Percentiles rank a stretch among this genome's conserved stretches.
Evolutionary conservation across 768 basidiomycete genomes (phyloP).

Genomic region (Collybia nuda): DNA sequence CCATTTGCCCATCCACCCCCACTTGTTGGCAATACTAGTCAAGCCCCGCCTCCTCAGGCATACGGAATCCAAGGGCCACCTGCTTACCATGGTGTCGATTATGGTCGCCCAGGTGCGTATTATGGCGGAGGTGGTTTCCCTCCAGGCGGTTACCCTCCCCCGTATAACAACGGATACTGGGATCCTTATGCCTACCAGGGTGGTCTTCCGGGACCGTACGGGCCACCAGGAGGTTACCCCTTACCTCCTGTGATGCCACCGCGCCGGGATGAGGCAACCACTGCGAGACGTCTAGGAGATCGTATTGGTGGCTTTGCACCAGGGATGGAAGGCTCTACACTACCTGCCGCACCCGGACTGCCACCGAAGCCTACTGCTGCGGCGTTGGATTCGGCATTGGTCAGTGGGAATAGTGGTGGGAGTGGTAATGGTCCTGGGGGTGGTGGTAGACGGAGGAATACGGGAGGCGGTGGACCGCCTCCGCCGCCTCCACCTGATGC

Average conservation of each 20-base stretch:
- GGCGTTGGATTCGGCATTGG: constrained; percentile 50
- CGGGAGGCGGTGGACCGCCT: constrained; percentile 48
- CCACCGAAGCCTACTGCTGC: constrained; percentile 74
- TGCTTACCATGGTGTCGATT: constrained; percentile 38
- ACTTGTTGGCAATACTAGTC: constrained; percentile 59
- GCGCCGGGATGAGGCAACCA: constrained; percentile 59
- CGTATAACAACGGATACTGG: constrained; percentile 42
- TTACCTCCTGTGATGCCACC: constrained; percentile 37
- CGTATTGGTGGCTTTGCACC: constrained; percentile 78
- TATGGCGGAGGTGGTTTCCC: constrained; percentile 32
- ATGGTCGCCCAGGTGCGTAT: constrained; percentile 31
- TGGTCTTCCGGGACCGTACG: constrained; percentile 35
- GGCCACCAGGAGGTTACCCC: constrained; percentile 30
- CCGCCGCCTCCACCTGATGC: constrained; percentile 86
- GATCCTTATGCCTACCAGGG: constrained; percentile 41
- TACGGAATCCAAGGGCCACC: constrained; percentile 73
- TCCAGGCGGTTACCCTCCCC: constrained; percentile 44
- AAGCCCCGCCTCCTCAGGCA: constrained; percentile 80
- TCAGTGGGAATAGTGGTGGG: constrained; percentile 44
- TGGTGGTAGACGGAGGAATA: constrained; percentile 33
- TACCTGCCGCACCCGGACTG: constrained; percentile 70
- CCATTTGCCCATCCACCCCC: constrained; percentile 81
- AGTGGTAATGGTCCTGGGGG: constrained; percentile 37
- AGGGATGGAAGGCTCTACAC: constrained; percentile 37
- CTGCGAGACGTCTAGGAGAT: constrained; percentile 70